phyloP scores from a whole-genome alignment of 768 basidiomycete genomes.

The Boletales sp. region DNA sequence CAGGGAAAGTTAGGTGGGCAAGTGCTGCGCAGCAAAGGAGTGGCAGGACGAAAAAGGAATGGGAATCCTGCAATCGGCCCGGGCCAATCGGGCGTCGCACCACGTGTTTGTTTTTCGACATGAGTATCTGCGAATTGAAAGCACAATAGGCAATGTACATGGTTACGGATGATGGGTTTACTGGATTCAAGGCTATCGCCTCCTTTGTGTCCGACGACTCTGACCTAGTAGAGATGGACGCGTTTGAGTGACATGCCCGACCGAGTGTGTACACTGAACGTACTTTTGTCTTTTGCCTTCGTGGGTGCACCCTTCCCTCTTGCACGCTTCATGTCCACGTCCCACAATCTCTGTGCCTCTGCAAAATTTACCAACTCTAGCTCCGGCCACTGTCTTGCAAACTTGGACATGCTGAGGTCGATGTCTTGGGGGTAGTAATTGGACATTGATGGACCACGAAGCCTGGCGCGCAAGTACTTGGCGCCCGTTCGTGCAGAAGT shows the following conservation, averaged over 20 bases:
- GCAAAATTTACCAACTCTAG: constrained; percentile 59
- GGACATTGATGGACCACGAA: constrained; percentile 84
- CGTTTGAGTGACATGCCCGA: neutral
- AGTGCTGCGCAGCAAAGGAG: too few species aligned
- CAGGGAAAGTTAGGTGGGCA: too few species aligned
- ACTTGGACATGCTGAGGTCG: constrained; percentile 50
- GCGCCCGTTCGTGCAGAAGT: constrained; percentile 77
- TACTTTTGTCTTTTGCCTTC: constrained; percentile 71
- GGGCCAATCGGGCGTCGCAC: too few species aligned
- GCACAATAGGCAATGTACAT: too few species aligned
- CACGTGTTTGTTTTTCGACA: too few species aligned
- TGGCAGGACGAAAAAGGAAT: too few species aligned
- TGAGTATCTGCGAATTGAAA: too few species aligned
- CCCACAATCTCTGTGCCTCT: constrained; percentile 65
- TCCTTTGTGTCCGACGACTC: constrained; percentile 48
- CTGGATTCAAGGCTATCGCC: constrained; percentile 25
- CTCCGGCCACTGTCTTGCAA: constrained; percentile 51
- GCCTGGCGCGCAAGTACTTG: constrained; percentile 81
- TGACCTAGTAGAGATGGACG: constrained; percentile 36
- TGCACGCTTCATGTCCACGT: constrained; percentile 62
- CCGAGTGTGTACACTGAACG: constrained; percentile 17
- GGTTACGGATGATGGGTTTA: too few species aligned
- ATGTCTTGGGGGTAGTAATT: constrained; percentile 72
- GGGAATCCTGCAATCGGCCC: too few species aligned
- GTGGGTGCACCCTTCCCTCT: constrained; percentile 83